Base-by-base conservation (phyloP, 305 asterid genomes). In the Fraxinus velutina region DNA sequence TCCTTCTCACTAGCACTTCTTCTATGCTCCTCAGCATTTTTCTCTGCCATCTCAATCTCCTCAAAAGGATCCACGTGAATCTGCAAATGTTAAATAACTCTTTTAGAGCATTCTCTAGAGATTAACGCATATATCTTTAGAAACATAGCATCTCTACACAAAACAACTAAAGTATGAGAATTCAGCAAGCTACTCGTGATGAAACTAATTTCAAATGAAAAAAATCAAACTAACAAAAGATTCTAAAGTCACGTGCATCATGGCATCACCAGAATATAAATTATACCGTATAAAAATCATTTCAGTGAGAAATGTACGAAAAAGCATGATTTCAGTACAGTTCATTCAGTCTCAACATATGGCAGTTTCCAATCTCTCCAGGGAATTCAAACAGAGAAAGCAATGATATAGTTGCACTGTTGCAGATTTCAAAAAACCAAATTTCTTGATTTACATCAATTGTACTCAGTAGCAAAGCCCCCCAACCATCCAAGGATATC, bases 1-100 rank as follows among this genome's bases (percentile, higher is more conserved):
- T 96, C 98, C 84, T 91, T 92, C 86, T 96, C 99, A 6, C 87
- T 90, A 75, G 99, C 97, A 86, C 97, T 96, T 90, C 98, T 93
- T 88, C 99, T 89, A 79, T 96, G 99, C 83, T 94, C 94, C 88
- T 96, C 99, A 8, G 98, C 97, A 85, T 85, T 91, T 86, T 88
- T 96, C 77, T 79, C 91, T 30, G 87, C 93, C 93, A 87, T 81
- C 85, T 90, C 98, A 80, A 96, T 91, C 89, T 94, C 98, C 90
- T 96, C 98, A 80, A 96, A 96, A 44, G 97, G 99, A 91, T 96
- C 98, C 24, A 92, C 73, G 89, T 90, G 97, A 90, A 96, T 81
- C 99, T 96, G 89, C 50, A 66, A 84, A 85, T 13, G 42, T 17
- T 37, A 62, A 57, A 36, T 19, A 77, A 78, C 37, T 36, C 29